Conservation (phyloP, 2,329 filamentous ascomycete species). For the Fusarium sp. region DNA sequence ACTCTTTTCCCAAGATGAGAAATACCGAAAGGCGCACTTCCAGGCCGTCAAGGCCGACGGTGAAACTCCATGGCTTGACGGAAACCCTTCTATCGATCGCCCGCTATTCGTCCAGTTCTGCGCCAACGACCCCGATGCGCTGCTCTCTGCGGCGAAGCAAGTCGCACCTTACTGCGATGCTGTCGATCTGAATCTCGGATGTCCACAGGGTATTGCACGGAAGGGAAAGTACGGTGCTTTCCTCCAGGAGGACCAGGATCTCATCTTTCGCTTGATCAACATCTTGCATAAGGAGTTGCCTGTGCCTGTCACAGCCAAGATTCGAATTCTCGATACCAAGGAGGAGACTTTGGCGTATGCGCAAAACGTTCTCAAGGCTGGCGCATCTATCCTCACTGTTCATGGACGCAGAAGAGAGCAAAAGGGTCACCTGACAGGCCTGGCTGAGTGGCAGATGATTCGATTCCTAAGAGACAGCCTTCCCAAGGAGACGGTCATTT, state of each 20-base stretch:
- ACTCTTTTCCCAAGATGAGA: constrained; percentile 80
- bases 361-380: constrained; percentile 84
- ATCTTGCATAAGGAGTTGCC: constrained; percentile 82
- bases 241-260: constrained; percentile 88
- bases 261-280: constrained; percentile 86
- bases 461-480: constrained; percentile 84
- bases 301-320: constrained; percentile 94
- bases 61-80: constrained; percentile 76
- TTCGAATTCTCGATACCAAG: constrained; percentile 86
- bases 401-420: constrained; percentile 91
- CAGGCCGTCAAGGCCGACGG: constrained; percentile 67
- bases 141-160: constrained; percentile 81
- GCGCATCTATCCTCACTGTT: constrained; percentile 92
- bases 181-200: constrained; percentile 94
- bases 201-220: constrained; percentile 93
- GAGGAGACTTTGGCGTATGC: constrained; percentile 92
- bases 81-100: constrained; percentile 84
- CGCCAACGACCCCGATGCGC: constrained; percentile 84
- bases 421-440: constrained; percentile 93
- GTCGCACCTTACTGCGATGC: constrained; percentile 93
- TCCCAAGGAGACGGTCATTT: constrained; percentile 89
- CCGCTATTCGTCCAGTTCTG: constrained; percentile 98
- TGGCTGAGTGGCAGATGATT: constrained; percentile 93
- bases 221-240: constrained; percentile 95
- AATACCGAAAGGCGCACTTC: constrained; percentile 85